These are phyloP conservation scores for Amanita subjunquillea DNA, from an alignment of 768 basidiomycete genomes.

Conservation along the genomic window DNA sequence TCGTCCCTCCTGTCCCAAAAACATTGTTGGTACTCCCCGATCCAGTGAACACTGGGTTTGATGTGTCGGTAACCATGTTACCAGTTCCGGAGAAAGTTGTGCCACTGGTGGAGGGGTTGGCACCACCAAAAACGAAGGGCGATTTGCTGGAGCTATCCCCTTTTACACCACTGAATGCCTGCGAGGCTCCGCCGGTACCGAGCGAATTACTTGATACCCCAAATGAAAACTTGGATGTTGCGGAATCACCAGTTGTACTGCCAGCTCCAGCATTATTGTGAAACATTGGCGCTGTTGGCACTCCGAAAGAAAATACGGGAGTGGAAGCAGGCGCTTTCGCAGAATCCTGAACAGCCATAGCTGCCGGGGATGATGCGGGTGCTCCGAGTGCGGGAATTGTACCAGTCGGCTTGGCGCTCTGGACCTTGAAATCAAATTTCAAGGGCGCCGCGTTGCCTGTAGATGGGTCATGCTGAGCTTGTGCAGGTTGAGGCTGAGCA, in stretches of 20 bases:
- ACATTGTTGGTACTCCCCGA: not conserved
- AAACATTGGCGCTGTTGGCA: not conserved
- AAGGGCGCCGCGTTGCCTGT: slow-evolving; percentile 9
- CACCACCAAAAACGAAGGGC: not conserved
- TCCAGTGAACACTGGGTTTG: not conserved
- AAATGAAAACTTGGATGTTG: not conserved
- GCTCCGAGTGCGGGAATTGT: not conserved
- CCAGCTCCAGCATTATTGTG: not conserved
- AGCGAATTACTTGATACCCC: not conserved
- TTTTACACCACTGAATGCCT: not conserved
- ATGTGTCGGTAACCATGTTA: not conserved
- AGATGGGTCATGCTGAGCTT: not conserved
- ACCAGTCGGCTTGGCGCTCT: slow-evolving; percentile 2
- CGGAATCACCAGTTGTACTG: not conserved
- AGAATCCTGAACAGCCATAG: not conserved
- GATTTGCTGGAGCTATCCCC: not conserved
- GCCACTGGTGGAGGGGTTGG: not conserved
- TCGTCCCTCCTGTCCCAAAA: not conserved
- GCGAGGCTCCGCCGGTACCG: not conserved
- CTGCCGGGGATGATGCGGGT: not conserved
- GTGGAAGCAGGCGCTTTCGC: not conserved
- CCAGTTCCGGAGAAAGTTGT: not conserved
- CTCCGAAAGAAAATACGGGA: not conserved
- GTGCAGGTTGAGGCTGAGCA: not conserved
- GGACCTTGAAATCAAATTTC: slow-evolving; percentile 7